phyloP scores from a whole-genome alignment of 2,329 filamentous ascomycete genomes.

The Xylaria hypoxylon region DNA sequence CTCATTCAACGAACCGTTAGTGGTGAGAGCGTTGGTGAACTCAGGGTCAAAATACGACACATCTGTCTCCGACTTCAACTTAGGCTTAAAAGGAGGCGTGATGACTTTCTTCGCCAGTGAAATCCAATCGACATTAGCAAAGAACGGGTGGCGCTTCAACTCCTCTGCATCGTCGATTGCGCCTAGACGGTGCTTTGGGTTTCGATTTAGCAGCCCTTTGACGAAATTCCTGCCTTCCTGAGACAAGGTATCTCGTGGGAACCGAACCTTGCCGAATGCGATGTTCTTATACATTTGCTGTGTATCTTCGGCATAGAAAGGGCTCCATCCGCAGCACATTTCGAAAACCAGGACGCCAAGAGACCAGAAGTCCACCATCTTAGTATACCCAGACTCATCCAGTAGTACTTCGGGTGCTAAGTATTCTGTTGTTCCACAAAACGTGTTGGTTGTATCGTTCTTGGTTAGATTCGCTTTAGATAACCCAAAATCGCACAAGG shows the following conservation, averaged over 20 bases:
- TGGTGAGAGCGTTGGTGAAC: conserved; percentile 93
- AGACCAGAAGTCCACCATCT: conserved; percentile 99
- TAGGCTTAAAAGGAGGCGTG: conserved; percentile 96
- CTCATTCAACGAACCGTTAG: conserved; percentile 88
- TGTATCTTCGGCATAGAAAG: conserved; percentile 98
- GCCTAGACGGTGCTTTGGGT: conserved; percentile 93
- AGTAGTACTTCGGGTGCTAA: conserved; percentile 93
- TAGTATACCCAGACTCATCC: conserved; percentile 97
- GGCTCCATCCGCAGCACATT: conserved; percentile 99
- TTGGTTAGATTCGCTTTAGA: conserved; percentile 98
- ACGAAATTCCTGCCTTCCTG: conserved; percentile 97
- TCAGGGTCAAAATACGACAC: conserved; percentile 99
- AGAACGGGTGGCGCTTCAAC: conserved; percentile 94
- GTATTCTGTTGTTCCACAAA: conserved; percentile 98
- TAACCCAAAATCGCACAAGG: conserved; percentile 95
- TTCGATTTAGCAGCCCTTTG: conserved; percentile 95
- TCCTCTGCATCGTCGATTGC: conserved; percentile 93
- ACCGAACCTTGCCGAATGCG: conserved; percentile 97
- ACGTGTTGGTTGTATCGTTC: conserved; percentile 98
- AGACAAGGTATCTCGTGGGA: conserved; percentile 93
- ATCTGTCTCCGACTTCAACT: conserved; percentile 93
- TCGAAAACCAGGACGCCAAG: conserved; percentile 97
- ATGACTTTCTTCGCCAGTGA: conserved; percentile 89
- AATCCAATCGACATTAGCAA: conserved; percentile 92
- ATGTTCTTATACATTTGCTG: conserved; percentile 99